Percentiles rank a stretch among this genome's conserved stretches.
Evolutionary conservation across 208 protist genomes (phyloP).

Genomic region (Herpetomonas tarakana): DNA sequence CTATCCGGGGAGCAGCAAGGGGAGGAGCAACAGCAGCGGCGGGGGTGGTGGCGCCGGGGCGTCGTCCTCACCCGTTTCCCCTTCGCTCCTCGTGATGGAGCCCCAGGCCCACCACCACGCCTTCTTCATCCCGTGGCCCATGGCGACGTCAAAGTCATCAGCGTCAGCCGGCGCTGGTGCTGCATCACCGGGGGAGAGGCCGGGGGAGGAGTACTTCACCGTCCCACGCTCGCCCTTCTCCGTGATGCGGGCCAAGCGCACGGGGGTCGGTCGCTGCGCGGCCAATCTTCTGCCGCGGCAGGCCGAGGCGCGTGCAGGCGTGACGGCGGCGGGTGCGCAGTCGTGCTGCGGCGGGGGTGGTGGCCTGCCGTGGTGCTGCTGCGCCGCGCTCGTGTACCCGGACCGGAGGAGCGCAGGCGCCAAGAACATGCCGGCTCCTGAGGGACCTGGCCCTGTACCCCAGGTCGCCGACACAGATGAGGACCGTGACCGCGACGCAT

Average conservation of each 20-base stretch:
- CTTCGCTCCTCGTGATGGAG: not conserved
- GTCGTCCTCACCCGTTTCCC: no score
- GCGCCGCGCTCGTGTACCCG: slow-evolving; percentile 28
- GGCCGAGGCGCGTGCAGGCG: not conserved
- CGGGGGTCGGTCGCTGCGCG: slow-evolving; percentile 31
- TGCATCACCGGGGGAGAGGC: not conserved
- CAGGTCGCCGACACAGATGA: slow-evolving; percentile 15
- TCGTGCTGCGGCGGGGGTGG: slow-evolving; percentile 15
- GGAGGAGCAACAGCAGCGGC: no score
- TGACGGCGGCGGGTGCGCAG: not conserved
- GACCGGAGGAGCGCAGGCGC: not conserved
- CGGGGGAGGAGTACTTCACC: slow-evolving; percentile 8
- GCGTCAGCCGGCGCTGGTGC: not conserved
- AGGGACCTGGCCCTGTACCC: not conserved
- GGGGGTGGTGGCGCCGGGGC: no score
- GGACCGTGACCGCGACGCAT: slow-evolving; percentile 39
- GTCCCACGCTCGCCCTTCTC: slow-evolving; percentile 60
- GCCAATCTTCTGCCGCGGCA: slow-evolving; percentile 19
- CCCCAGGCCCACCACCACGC: not conserved
- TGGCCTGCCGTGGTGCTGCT: slow-evolving; percentile 27
- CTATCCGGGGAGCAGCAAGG: not conserved
- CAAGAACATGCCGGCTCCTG: no score
- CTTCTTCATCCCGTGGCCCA: not conserved
- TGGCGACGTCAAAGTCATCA: not conserved
- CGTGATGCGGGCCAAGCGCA: slow-evolving; percentile 45